A percentile compares a stretch with the other conserved stretches of the same genome.
These are phyloP conservation scores for Biscutella laevigata DNA, from an alignment of 441 rosid species.

Conservation along the genomic window DNA sequence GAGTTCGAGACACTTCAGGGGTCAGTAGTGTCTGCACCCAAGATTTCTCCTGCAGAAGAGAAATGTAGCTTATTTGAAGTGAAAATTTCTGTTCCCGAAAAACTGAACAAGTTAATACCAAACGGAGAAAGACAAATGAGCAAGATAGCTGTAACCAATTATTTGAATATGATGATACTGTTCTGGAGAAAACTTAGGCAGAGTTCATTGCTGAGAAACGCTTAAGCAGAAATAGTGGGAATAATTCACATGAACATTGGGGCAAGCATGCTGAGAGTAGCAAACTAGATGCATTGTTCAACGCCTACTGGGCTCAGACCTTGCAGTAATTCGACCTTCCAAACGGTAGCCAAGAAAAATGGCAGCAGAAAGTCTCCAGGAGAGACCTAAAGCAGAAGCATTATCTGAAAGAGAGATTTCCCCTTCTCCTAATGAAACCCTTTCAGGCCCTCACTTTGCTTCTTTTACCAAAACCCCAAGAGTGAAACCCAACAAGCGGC, in stretches of 20 bases:
- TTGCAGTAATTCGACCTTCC: slow-evolving; percentile 23
- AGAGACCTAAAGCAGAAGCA: slow-evolving; percentile 16
- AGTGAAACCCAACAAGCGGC: slow-evolving; percentile 32
- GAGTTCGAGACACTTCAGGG: slow-evolving; percentile 39
- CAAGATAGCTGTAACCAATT: slow-evolving; percentile 25
- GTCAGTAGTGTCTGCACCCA: slow-evolving; percentile 39
- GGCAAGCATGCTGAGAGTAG: slow-evolving; percentile 52
- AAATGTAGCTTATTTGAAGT: slow-evolving; percentile 9
- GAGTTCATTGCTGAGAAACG: slow-evolving; percentile 42
- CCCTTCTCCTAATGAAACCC: slow-evolving; percentile 31
- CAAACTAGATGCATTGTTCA: slow-evolving; percentile 46
- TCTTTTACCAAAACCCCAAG: slow-evolving; percentile 32
- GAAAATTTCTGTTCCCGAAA: slow-evolving; percentile 24
- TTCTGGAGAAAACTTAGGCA: slow-evolving; percentile 40
- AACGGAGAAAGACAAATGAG: slow-evolving; percentile 28
- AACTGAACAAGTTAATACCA: slow-evolving; percentile 17
- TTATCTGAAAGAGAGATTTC: not conserved
- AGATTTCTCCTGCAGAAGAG: slow-evolving; percentile 28
- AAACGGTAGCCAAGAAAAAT: slow-evolving; percentile 20
- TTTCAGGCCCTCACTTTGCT: slow-evolving; percentile 24
- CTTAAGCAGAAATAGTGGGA: slow-evolving; percentile 25
- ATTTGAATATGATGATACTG: slow-evolving; percentile 25
- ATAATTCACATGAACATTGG: slow-evolving; percentile 34
- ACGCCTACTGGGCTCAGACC: slow-evolving; percentile 26
- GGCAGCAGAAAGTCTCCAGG: slow-evolving; percentile 20